Evolutionary conservation across 441 rosid species (phyloP), one percentile per base, ranked within the genome.

Genomic region (Corymbia calophylla): DNA sequence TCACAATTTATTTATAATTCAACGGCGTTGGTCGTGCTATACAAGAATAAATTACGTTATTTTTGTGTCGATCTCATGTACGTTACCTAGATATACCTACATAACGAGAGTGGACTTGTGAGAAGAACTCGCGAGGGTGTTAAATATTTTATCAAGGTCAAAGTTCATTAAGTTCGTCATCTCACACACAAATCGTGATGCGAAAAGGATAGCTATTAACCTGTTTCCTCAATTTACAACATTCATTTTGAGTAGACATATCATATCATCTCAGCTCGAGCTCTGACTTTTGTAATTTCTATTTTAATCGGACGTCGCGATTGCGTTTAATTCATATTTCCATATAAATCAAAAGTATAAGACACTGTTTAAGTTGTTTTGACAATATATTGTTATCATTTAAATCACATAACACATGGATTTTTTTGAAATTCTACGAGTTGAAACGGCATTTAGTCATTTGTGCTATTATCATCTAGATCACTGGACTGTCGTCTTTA

Each of bases 31-130:
- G n/a, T 58, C 5, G 25, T 58, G 5, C 62, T 4, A 9, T 56
- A 56, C 29, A 4, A 56, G 6, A 23, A 56, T 56, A 56, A 56
- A 56, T 56, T 56, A 56, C 23, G 25, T 56, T 56, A 56, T 56
- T 3, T 56, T 9, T 3, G 12, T 29, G 25, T 58, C 3, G 10
- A 0, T 23, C 29, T 23, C 14, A 0, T 2, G 13, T 9, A 23
- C 6, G 3, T 58, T 25, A 58, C 25, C 0, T 25, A 9, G n/a
- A 58, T 5, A 58, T 3, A 58, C 10, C 6, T 58, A 25, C 3
- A 2, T 58, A 58, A 58, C 1, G 3, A 58, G 9, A 14, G 14
- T 58, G 11, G 25, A 58, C n/a, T 58, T 58, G 10, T 25, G 25
- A 58, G 6, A 58, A 58, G 14, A 58, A 25, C 18, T 58, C 0